A percentile compares a stretch with the other conserved stretches of the same genome.
These are phyloP conservation scores for Asterochloris sp. DNA, from an alignment of 139 green algal genomes.

Conservation along the genomic window DNA sequence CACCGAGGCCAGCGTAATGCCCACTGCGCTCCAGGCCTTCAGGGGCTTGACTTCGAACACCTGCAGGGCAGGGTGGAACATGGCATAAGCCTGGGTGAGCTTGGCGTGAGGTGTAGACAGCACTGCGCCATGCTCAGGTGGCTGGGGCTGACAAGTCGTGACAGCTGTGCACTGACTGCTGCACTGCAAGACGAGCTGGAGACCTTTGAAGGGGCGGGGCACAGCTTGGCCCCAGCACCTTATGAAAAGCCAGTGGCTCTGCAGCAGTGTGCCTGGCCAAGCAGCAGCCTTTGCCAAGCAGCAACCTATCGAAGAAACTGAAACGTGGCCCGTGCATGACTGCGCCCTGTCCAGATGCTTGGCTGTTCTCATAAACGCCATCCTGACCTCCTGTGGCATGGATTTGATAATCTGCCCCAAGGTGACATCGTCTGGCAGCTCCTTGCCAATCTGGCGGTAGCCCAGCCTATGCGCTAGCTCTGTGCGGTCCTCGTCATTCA, in stretches of 20 bases:
- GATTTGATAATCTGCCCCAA: conserved; percentile 80
- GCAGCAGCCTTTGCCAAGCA: background rate
- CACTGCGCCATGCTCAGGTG: too few species aligned
- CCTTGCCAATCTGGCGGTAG: conserved; percentile 79
- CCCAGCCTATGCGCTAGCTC: conserved; percentile 60
- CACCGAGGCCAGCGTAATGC: conserved; percentile 59
- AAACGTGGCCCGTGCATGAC: background rate
- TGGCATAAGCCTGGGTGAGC: too few species aligned
- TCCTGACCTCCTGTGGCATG: conserved; percentile 69
- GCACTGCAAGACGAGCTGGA: background rate
- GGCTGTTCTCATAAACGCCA: background rate
- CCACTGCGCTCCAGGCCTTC: conserved; percentile 72
- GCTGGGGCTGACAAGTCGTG: background rate
- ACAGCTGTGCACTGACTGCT: background rate
- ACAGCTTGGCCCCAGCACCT: background rate
- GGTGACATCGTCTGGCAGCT: conserved; percentile 77
- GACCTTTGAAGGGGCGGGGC: background rate
- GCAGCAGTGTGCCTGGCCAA: background rate
- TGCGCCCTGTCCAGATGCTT: background rate
- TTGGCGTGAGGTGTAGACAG: too few species aligned
- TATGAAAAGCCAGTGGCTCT: too few species aligned
- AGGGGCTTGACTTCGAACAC: conserved; percentile 81
- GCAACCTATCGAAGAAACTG: background rate
- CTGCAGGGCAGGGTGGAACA: conserved; percentile 25
- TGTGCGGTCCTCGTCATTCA: conserved; percentile 25